These are phyloP conservation scores for Kregervanrija delftensis DNA, from an alignment of 805 yeast species.

Conservation along the genomic window DNA sequence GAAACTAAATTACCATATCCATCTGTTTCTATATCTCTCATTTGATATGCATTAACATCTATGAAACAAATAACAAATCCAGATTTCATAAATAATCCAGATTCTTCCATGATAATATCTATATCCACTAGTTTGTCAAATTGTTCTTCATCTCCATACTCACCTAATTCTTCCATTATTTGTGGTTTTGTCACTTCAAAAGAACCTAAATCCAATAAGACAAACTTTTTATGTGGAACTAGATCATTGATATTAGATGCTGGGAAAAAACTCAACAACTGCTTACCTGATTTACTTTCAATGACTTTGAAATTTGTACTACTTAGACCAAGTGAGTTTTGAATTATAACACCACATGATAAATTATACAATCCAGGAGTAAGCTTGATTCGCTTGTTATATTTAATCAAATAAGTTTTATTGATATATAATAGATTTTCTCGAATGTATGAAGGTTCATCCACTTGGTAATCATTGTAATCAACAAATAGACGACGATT, in stretches of 20 bases:
- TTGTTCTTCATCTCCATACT: slow-evolving; percentile 1
- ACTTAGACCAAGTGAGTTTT: slow-evolving; percentile 50
- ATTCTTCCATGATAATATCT: slow-evolving; percentile 47
- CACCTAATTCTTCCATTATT: neutral
- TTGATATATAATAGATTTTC: slow-evolving; percentile 37
- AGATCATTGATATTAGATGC: slow-evolving; percentile 52
- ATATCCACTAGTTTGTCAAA: slow-evolving; percentile 28
- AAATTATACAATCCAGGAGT: slow-evolving; percentile 45
- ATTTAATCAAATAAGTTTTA: slow-evolving; percentile 42
- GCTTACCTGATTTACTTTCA: slow-evolving; percentile 22
- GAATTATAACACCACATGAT: slow-evolving; percentile 45
- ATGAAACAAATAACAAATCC: slow-evolving; percentile 38
- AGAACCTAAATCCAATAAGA: slow-evolving; percentile 44
- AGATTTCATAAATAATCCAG: slow-evolving; percentile 46
- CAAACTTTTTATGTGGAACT: slow-evolving; percentile 44
- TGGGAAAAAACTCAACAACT: slow-evolving; percentile 41
- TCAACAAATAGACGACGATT: slow-evolving; percentile 50
- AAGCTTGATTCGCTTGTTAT: slow-evolving; percentile 37
- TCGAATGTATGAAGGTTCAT: slow-evolving; percentile 38
- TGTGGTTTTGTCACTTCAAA: slow-evolving; percentile 22
- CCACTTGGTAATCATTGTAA: slow-evolving; percentile 30
- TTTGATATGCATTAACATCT: slow-evolving; percentile 28
- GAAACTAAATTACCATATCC: slow-evolving; percentile 1
- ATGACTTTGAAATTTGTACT: slow-evolving; percentile 47
- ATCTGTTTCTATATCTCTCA: slow-evolving; percentile 4